These are phyloP conservation scores for Botrytis squamosa DNA, from an alignment of 2,329 filamentous ascomycete species.

Conservation along the genomic window DNA sequence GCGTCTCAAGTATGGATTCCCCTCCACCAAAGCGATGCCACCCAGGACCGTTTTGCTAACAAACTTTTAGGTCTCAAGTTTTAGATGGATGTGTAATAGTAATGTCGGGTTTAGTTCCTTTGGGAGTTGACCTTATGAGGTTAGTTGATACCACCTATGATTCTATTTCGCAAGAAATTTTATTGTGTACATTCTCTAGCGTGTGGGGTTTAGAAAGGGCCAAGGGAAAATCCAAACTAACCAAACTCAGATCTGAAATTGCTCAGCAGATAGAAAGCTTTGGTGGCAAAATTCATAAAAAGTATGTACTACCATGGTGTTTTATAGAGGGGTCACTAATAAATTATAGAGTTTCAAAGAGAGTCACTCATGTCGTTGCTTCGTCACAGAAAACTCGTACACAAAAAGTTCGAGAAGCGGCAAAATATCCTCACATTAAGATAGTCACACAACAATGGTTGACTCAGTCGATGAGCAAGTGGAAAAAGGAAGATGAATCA, in stretches of 20 bases:
- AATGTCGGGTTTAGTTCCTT: constrained; percentile 84
- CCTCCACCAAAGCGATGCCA: neutral
- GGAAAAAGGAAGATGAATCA: constrained; percentile 75
- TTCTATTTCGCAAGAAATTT: neutral
- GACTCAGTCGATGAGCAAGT: constrained; percentile 77
- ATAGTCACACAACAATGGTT: constrained; percentile 94
- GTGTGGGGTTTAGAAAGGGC: neutral
- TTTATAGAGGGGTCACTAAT: constrained; percentile 1
- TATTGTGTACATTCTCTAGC: constrained; percentile 28
- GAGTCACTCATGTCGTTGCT: constrained; percentile 73
- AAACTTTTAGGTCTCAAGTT: constrained; percentile 50
- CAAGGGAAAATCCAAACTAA: constrained; percentile 14
- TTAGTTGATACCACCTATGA: constrained; percentile 33
- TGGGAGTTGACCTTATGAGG: constrained; percentile 72
- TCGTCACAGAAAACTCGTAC: constrained; percentile 72
- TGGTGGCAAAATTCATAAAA: constrained; percentile 63
- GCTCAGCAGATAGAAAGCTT: constrained; percentile 84
- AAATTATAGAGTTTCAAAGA: constrained; percentile 52
- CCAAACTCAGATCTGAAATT: constrained; percentile 67
- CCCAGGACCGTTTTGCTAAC: constrained; percentile 27
- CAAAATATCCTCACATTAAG: constrained; percentile 74
- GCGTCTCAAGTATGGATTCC: constrained; percentile 61
- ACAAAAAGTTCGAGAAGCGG: constrained; percentile 85
- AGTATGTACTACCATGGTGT: constrained; percentile 27
- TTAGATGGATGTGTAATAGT: constrained; percentile 76